These are phyloP conservation scores for Lunasporangiospora selenospora DNA, from an alignment of 192 early-diverging fungal species.

Conservation along the genomic window DNA sequence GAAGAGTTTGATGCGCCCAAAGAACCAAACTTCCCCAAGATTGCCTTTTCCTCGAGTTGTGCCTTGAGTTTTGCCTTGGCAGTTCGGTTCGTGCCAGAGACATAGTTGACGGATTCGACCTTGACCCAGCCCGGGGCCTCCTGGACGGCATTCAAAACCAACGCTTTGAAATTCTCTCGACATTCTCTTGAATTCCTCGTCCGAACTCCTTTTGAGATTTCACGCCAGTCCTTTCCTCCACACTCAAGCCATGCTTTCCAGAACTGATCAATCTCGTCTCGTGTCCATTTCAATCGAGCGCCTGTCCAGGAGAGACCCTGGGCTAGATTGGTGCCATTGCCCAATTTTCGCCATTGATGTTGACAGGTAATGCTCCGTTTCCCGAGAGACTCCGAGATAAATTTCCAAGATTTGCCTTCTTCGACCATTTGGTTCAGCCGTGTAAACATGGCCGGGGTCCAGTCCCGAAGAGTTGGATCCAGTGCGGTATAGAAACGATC, in stretches of 20 bases:
- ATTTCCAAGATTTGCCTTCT: conserved; percentile 2
- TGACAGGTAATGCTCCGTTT: conserved; percentile 12
- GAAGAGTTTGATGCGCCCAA: too few species aligned
- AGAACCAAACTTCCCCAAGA: too few species aligned
- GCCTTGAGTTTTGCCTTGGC: not conserved
- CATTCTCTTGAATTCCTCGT: not conserved
- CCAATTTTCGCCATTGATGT: conserved; percentile 31
- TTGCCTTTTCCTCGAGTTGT: too few species aligned
- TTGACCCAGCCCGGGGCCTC: conserved; percentile 32
- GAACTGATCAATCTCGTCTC: conserved; percentile 10
- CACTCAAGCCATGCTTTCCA: conserved; percentile 18
- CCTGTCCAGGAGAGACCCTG: not conserved
- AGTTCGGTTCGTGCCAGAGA: not conserved
- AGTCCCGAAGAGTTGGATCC: conserved; percentile 23
- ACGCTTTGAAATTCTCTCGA: not conserved
- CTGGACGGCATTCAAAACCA: conserved; percentile 10
- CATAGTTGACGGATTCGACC: conserved; percentile 21
- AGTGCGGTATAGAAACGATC: conserved; percentile 28
- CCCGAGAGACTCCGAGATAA: conserved; percentile 5
- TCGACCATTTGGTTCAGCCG: conserved; percentile 40
- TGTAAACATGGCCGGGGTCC: conserved; percentile 37
- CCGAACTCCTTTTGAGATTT: not conserved
- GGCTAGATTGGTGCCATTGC: conserved; percentile 19
- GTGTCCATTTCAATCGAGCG: not conserved
- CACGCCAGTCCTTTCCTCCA: not conserved